Base-by-base conservation (phyloP, 768 basidiomycete species). In the Psilocybe sp. region DNA sequence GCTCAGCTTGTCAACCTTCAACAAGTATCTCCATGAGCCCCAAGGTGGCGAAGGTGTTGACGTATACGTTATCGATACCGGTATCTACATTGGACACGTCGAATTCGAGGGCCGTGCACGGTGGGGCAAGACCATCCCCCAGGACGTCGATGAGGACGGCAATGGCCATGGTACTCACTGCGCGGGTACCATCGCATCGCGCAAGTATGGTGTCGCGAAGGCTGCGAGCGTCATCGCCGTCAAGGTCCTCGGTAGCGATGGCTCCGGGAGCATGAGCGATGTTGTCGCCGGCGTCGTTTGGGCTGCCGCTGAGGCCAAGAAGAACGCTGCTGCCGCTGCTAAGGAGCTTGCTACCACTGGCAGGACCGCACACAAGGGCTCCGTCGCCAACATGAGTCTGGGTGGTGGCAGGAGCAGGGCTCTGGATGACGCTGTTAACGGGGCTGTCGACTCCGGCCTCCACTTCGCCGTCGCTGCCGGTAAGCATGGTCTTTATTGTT, bases 381-480 rank as follows among this genome's bases (percentile, higher is more conserved):
- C 92, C 14, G 93, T 95, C 46, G 91, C 87, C 44, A 96, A 96
- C 78, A 97, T 99, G 97, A 89, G 87, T 66, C 86, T 99, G 45
- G 97, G 97, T 55, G 97, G 97, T 60, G 92, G 92, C 51, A 96
- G 95, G 74, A 92, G 90, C 5, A 78, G 73, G 16, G 80, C 90
- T 32, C 79, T 98, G 44, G 93, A 99, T 54, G 76, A 78, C 18
- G 83, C 87, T 45, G 92, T 99, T 53, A 85, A 98, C 73, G 74
- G 71, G 44, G 93, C 97, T 40, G 92, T 96, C 47, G 78, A 82
- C 8, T 54, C 66, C 33, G 97, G 97, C 35, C 78, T 99, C 32
- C 93, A 98, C 77, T 97, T 98, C 58, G 92, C 96, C 53, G 97
- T 99, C 52, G 96, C 96, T 53, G 95, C 95, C 53, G 94, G 92